phyloP scores from a whole-genome alignment of 495 filamentous ascomycete genomes.

The Xylaria telfairii region DNA sequence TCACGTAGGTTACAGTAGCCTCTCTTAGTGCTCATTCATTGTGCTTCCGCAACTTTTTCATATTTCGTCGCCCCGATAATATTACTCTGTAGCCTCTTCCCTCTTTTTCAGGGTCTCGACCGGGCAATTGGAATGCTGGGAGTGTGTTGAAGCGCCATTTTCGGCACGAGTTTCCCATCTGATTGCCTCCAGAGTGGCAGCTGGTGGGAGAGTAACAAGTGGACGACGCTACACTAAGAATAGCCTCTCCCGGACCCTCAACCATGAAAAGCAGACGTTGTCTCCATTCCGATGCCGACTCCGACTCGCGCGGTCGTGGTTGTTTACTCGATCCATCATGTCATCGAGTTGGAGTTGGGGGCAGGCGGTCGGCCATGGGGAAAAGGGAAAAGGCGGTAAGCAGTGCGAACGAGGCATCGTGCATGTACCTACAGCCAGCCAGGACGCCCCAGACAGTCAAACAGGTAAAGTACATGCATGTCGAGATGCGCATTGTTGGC shows the following conservation, averaged over 20 bases:
- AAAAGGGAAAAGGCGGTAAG: slow-evolving; percentile 41
- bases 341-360: slow-evolving; percentile 17
- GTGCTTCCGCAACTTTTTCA: slow-evolving; percentile 17
- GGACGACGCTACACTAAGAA: slow-evolving; percentile 13
- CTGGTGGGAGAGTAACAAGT: neutral
- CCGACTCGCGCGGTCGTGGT: slow-evolving; percentile 22
- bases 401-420: slow-evolving; percentile 38
- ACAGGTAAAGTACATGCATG: slow-evolving; percentile 26
- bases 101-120: slow-evolving; percentile 20
- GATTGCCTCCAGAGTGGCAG: neutral
- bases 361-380: slow-evolving; percentile 14
- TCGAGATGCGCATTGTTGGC: slow-evolving; percentile 16
- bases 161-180: neutral
- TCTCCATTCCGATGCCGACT: slow-evolving; percentile 19
- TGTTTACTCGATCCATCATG: slow-evolving; percentile 9
- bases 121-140: neutral
- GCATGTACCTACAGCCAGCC: slow-evolving; percentile 26
- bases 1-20: slow-evolving; percentile 15
- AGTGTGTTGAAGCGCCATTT: neutral
- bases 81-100: neutral
- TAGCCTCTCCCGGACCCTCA: neutral
- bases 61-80: neutral
- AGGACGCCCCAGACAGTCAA: slow-evolving; percentile 28
- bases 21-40: slow-evolving; percentile 15
- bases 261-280: slow-evolving; percentile 7